Base-by-base conservation (phyloP, 2,329 filamentous ascomycete species). In the Aspergillus sp. region DNA sequence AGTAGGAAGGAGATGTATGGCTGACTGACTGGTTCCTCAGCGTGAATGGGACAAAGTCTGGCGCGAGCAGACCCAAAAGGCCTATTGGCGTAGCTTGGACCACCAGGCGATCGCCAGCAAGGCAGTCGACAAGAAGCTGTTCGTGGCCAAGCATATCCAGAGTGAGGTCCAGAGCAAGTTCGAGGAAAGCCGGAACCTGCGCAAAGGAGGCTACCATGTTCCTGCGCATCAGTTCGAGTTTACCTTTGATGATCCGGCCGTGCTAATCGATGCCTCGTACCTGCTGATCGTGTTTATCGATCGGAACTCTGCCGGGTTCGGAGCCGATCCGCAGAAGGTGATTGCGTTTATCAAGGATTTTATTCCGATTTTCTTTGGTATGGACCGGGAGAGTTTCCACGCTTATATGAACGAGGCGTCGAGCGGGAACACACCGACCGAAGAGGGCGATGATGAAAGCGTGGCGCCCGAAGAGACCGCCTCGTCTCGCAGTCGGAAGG, bases 1-100 rank as follows among this genome's bases (percentile, higher is more conserved):
- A 7, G 3, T 42, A 28, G 36, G 28, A 19, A 19, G 19, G 19
- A 19, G 19, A 19, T 19, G 19, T 19, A 19, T 19, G 19, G 19
- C 19, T 19, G 19, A 19, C 19, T 51, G 32, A 29, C 48, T 51
- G 29, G 43, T 45, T 49, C 7, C 30, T 39, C 43, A 87, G 75
- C 88, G 93, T 30, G 94, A 98, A 64, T 98, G 93, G 93, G 90
- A 97, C 67, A 96, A 96, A 69, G 89, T 98, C 5, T 98, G 93
- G 93, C 88, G 93, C 53, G 84, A 88, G 43, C 93, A 97, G 71
- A 97, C 91, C 27, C 86, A 94, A 62, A 84, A 86, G 60, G 91
- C 94, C 73, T 94, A 96, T 69, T 87, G 94, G 71, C 94, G 89
- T 73, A 95, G 89, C 65, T 80, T 98, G 44, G 93, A 98, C 61